Evolutionary conservation across 257 asterid genomes (phyloP).

Genomic region (Nicotiana tabacum): DNA sequence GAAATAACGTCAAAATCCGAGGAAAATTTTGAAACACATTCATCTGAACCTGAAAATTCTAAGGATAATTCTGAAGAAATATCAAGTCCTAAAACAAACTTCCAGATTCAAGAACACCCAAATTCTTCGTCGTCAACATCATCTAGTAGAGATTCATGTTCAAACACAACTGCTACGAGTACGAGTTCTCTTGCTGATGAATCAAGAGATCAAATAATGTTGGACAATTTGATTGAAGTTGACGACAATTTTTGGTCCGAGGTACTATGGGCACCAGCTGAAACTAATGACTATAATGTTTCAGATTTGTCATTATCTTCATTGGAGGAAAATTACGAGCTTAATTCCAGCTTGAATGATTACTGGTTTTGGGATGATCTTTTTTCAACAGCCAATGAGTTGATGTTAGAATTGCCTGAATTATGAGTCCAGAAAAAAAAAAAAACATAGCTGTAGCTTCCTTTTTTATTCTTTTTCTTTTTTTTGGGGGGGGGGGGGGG

Average conservation of each 20-base stretch:
- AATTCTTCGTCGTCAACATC: not conserved
- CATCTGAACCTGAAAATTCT: not conserved
- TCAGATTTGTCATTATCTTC: not conserved
- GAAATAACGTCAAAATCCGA: not conserved
- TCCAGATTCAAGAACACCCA: not conserved
- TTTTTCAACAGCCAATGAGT: not conserved
- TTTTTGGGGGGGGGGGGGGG: not conserved
- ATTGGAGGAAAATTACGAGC: not conserved
- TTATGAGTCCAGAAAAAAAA: not conserved
- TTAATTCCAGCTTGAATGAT: not conserved
- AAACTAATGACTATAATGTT: not conserved
- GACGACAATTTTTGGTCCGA: conserved; percentile 18
- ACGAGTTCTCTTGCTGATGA: not conserved
- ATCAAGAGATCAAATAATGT: not conserved
- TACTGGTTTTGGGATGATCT: not conserved
- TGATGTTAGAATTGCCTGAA: not conserved
- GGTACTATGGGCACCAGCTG: conserved; percentile 10
- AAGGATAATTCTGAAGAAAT: not conserved
- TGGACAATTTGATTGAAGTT: conserved; percentile 6
- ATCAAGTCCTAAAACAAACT: not conserved
- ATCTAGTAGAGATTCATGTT: not conserved
- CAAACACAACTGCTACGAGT: not conserved
- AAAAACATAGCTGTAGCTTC: no score
- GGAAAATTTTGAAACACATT: not conserved
- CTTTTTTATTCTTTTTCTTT: not conserved